phyloP scores from a whole-genome alignment of 495 filamentous ascomycete species.

The Beverwykella pulmonaria region DNA sequence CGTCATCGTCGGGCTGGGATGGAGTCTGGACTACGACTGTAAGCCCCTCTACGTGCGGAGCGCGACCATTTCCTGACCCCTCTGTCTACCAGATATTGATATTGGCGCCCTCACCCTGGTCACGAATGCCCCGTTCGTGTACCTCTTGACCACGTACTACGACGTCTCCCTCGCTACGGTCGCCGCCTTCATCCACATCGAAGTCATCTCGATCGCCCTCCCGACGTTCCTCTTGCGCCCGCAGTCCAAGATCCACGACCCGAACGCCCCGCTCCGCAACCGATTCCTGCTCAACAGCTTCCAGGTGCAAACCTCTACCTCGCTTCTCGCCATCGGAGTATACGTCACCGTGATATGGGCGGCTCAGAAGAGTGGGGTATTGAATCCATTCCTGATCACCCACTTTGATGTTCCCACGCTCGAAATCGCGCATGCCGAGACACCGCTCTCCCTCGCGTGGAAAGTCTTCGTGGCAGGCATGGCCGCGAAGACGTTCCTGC shows the following conservation, averaged over 20 bases:
- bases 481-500: conserved; percentile 72
- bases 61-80: background rate
- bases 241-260: conserved; percentile 62
- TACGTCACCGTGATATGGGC: conserved; percentile 68
- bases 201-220: conserved; percentile 64
- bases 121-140: conserved; percentile 69
- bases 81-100: conserved; percentile 60
- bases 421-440: conserved; percentile 61
- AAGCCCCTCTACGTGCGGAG: conserved; percentile 25
- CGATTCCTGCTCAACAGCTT: conserved; percentile 69
- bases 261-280: conserved; percentile 61
- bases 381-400: conserved; percentile 66
- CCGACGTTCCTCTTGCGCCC: conserved; percentile 73
- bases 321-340: conserved; percentile 65
- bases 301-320: conserved; percentile 63
- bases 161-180: conserved; percentile 60
- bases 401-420: conserved; percentile 74
- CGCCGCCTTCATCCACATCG: conserved; percentile 60
- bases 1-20: conserved; percentile 68
- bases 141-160: conserved; percentile 76
- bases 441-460: conserved; percentile 53
- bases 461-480: conserved; percentile 66
- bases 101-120: conserved; percentile 67
- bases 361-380: conserved; percentile 61
- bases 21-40: conserved; percentile 73